Evolutionary conservation across 805 yeast genomes (phyloP).

Genomic region (Cyberlindnera xylosilytica): DNA sequence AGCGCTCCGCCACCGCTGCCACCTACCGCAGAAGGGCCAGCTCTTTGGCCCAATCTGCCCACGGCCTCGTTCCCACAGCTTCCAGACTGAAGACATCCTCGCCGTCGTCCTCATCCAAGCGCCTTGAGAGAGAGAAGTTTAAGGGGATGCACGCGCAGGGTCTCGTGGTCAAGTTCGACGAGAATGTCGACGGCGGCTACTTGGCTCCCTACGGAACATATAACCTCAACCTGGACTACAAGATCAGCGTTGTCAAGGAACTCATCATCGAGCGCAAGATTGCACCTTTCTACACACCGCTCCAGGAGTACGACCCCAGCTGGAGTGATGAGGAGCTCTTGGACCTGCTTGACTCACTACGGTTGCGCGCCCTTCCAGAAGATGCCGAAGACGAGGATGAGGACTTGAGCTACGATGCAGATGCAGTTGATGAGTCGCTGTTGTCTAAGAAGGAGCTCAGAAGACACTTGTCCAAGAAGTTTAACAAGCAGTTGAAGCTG

Average conservation of each 20-base stretch:
- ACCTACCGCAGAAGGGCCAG: slow-evolving; percentile 13
- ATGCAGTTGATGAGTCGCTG: slow-evolving; percentile 44
- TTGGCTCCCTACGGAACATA: slow-evolving; percentile 91
- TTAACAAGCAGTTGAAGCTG: slow-evolving; percentile 37
- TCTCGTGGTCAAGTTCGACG: slow-evolving; percentile 57
- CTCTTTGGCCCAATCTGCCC: slow-evolving; percentile 9
- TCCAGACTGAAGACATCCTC: slow-evolving; percentile 1
- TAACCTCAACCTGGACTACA: slow-evolving; percentile 67
- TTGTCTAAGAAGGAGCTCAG: slow-evolving; percentile 41
- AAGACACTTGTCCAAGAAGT: slow-evolving; percentile 36
- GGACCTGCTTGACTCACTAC: slow-evolving; percentile 44
- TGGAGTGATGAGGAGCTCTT: slow-evolving; percentile 75
- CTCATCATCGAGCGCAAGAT: slow-evolving; percentile 66
- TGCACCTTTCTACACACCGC: slow-evolving; percentile 89
- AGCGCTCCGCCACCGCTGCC: slow-evolving; percentile 17
- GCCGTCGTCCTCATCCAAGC: slow-evolving; percentile 22
- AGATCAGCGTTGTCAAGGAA: slow-evolving; percentile 66
- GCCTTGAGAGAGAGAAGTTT: slow-evolving; percentile 48
- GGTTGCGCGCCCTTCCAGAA: slow-evolving; percentile 52
- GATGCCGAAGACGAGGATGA: slow-evolving; percentile 55
- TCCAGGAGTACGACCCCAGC: slow-evolving; percentile 68
- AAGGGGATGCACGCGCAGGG: slow-evolving; percentile 54
- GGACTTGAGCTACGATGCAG: slow-evolving; percentile 59
- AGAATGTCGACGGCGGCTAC: slow-evolving; percentile 90
- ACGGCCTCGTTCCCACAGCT: slow-evolving; percentile 2